These are phyloP conservation scores for Verbascum thapsus DNA, from an alignment of 257 asterid genomes.

Conservation along the genomic window DNA sequence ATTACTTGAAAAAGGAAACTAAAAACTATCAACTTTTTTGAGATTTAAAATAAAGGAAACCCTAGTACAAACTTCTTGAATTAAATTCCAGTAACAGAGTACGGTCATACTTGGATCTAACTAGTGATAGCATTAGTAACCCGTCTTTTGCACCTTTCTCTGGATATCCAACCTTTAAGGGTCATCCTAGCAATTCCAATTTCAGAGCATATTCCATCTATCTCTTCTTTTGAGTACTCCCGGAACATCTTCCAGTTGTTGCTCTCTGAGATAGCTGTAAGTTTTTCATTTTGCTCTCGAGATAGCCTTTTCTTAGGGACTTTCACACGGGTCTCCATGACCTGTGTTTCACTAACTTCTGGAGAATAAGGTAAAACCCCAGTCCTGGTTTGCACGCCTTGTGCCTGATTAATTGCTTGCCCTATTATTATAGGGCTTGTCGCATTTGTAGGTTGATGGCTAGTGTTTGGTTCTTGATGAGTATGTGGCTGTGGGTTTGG, in stretches of 20 bases:
- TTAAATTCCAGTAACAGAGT: too few relatives aligned
- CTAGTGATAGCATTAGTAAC: too few relatives aligned
- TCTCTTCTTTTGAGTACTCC: slow-evolving; percentile 17
- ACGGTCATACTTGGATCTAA: too few relatives aligned
- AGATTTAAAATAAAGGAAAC: too few relatives aligned
- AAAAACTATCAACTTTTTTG: too few relatives aligned
- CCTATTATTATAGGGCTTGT: neutral
- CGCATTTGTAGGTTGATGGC: neutral
- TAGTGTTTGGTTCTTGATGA: neutral
- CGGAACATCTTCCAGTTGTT: slow-evolving; percentile 27
- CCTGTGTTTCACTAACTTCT: neutral
- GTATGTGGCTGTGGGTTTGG: neutral
- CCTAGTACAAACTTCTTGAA: too few relatives aligned
- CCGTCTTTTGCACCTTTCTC: neutral
- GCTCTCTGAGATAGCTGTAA: neutral
- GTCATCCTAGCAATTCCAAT: slow-evolving; percentile 12
- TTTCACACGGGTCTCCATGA: too few relatives aligned
- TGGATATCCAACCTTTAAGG: neutral
- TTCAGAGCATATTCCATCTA: neutral
- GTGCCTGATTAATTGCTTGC: neutral
- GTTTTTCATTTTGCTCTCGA: neutral
- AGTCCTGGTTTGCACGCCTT: neutral
- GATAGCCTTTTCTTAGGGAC: neutral
- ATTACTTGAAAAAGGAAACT: too few relatives aligned
- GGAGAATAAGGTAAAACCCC: neutral